Conservation (phyloP, 2,329 filamentous ascomycete species). For the Magnaporthales sp. region DNA sequence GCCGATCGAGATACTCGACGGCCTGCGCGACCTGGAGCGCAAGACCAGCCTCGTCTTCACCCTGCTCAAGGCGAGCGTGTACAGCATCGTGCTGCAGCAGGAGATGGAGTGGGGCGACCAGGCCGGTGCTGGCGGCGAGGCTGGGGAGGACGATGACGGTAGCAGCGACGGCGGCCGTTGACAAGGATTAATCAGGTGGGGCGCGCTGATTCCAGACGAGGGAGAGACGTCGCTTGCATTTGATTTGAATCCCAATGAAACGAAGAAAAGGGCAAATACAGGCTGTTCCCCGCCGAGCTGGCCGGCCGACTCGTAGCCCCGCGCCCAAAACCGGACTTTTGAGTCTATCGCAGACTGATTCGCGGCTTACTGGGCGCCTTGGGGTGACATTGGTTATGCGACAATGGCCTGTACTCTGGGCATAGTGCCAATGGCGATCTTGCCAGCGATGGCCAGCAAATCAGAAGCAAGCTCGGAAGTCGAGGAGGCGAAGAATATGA, state of each 20-base stretch:
- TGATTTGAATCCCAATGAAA: neutral
- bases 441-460: neutral
- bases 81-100: conserved; percentile 97
- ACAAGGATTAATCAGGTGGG: neutral
- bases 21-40: conserved; percentile 77
- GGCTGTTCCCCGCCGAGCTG: neutral
- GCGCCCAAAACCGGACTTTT: neutral
- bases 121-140: neutral
- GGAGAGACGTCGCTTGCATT: neutral
- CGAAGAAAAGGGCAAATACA: neutral
- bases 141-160: neutral
- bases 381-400: neutral
- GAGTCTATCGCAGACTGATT: neutral
- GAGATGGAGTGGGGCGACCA: conserved; percentile 70
- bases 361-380: neutral
- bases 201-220: neutral
- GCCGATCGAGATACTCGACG: conserved; percentile 76
- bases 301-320: neutral
- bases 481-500: neutral
- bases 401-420: neutral
- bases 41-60: conserved; percentile 96
- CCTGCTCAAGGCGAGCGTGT: conserved; percentile 93
- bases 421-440: neutral
- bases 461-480: neutral
- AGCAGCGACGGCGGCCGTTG: neutral